These are phyloP conservation scores for Flaveria brownii DNA, from an alignment of 129 eudicot species.

Conservation along the genomic window DNA sequence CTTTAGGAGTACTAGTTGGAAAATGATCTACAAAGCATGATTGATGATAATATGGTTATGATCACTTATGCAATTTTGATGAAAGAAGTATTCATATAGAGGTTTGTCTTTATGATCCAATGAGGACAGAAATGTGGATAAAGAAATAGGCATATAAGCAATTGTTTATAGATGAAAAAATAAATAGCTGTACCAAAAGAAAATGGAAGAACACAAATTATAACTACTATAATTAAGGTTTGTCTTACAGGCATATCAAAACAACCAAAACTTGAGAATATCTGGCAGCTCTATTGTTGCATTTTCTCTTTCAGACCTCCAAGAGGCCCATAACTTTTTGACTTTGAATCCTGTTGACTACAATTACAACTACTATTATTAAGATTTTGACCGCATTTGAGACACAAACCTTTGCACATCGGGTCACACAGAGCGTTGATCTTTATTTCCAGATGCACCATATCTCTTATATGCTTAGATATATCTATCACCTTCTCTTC, in stretches of 20 bases:
- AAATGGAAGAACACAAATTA: too few species aligned
- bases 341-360: slow-evolving; percentile 35
- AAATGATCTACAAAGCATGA: background rate
- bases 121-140: background rate
- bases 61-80: slow-evolving; percentile 3
- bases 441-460: slow-evolving; percentile 79
- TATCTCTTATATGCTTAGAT: slow-evolving; percentile 83
- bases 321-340: slow-evolving; percentile 61
- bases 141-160: background rate
- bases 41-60: background rate
- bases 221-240: too few species aligned
- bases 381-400: slow-evolving; percentile 68
- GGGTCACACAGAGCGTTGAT: slow-evolving; percentile 65
- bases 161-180: background rate
- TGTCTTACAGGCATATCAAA: too few species aligned
- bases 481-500: slow-evolving; percentile 73
- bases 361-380: slow-evolving; percentile 62
- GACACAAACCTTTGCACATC: slow-evolving; percentile 76
- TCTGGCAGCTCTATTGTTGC: slow-evolving; percentile 41
- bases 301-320: slow-evolving; percentile 57
- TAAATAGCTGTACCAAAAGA: too few species aligned
- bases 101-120: background rate
- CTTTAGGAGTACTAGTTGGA: background rate
- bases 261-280: background rate
- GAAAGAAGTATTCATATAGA: background rate